phyloP scores from a whole-genome alignment of 2,329 filamentous ascomycete genomes.

The Calonectria multiphialidica region DNA sequence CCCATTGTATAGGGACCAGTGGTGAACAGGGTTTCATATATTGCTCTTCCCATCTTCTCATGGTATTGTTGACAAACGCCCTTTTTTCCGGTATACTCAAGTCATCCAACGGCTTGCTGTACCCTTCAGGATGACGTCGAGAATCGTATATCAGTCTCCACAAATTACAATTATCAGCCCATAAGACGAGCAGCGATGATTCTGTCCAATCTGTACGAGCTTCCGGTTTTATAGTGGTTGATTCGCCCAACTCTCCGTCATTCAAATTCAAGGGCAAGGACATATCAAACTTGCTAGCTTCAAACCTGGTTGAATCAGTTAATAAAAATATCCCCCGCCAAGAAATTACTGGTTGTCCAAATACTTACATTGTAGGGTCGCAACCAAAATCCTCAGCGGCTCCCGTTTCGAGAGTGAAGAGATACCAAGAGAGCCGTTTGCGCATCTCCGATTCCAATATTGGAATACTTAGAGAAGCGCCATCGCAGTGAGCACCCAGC shows the following conservation, averaged over 20 bases:
- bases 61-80: neutral
- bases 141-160: constrained; percentile 3
- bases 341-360: no score
- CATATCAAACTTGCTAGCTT: neutral
- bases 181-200: neutral
- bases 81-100: neutral
- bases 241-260: neutral
- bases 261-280: neutral
- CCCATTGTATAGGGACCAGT: neutral
- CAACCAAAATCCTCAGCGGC: constrained; percentile 1
- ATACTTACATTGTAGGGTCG: neutral
- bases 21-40: neutral
- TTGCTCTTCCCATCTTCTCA: neutral
- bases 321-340: no score
- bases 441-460: constrained; percentile 1
- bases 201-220: neutral
- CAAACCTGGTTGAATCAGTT: neutral
- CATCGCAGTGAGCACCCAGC: neutral
- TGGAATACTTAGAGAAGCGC: neutral
- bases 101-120: neutral
- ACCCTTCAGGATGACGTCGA: neutral
- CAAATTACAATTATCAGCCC: neutral
- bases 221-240: neutral
- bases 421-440: neutral
- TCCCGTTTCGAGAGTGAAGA: neutral